Conservation (phyloP, 148 eudicot genomes). For the Spergularia marina region DNA sequence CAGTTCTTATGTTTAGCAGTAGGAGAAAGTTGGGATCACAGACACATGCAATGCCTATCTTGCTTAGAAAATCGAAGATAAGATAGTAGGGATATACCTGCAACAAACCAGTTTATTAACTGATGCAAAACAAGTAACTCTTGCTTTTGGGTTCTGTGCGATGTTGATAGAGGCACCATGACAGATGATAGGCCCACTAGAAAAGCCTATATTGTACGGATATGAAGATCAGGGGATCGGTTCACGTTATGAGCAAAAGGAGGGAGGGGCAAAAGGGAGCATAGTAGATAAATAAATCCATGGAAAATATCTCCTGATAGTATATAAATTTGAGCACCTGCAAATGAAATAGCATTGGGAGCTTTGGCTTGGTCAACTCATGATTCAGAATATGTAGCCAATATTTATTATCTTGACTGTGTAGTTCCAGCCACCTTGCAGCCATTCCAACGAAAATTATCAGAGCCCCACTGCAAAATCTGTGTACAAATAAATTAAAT, state of each 20-base stretch:
- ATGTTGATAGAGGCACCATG: constrained; percentile 81
- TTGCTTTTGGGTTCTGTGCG: constrained; percentile 81
- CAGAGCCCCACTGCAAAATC: constrained; percentile 67
- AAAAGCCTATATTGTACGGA: constrained; percentile 41
- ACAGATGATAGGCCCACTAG: constrained; percentile 76
- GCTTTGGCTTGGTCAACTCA: constrained; percentile 46
- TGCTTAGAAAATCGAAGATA: constrained; percentile 7
- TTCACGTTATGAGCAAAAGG: neutral
- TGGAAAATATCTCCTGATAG: neutral
- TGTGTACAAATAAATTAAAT: constrained; percentile 30
- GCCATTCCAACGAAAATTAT: constrained; percentile 60
- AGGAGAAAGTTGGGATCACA: neutral
- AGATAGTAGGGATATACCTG: constrained; percentile 47
- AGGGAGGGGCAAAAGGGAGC: neutral
- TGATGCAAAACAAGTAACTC: constrained; percentile 70
- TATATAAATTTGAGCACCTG: constrained; percentile 46
- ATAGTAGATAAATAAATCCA: neutral
- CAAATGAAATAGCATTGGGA: constrained; percentile 58
- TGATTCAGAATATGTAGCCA: constrained; percentile 54
- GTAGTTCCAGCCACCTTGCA: constrained; percentile 58
- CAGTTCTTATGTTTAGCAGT: neutral
- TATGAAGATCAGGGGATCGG: constrained; percentile 18
- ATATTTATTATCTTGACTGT: constrained; percentile 49
- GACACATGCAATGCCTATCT: neutral
- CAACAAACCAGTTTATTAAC: constrained; percentile 74